phyloP scores from a whole-genome alignment of 2,329 filamentous ascomycete species.

The Clarireedia homoeocarpa region DNA sequence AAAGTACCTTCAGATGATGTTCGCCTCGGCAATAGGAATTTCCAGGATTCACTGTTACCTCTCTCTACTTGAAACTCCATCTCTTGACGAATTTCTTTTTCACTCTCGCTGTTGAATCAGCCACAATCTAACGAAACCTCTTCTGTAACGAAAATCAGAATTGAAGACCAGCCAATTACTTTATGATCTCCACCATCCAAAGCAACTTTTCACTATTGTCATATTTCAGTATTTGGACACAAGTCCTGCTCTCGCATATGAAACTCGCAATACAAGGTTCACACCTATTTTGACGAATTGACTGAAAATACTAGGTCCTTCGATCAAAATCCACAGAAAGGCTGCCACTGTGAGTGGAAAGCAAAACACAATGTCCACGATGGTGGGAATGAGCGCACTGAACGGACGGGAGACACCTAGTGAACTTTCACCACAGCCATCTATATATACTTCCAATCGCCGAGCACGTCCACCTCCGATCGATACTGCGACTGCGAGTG shows the following conservation, averaged over 20 bases:
- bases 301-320: neutral
- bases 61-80: neutral
- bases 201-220: too few species aligned
- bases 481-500: constrained; percentile 10
- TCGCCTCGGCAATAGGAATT: neutral
- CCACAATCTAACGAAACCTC: neutral
- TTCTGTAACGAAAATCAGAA: neutral
- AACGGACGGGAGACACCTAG: neutral
- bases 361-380: neutral
- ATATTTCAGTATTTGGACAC: too few species aligned
- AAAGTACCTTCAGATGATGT: constrained; percentile 1
- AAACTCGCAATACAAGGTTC: too few species aligned
- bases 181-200: too few species aligned
- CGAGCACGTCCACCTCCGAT: constrained; percentile 23
- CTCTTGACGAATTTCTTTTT: neutral
- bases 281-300: neutral
- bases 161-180: neutral
- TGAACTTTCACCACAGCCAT: neutral
- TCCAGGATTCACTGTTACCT: neutral
- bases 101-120: neutral
- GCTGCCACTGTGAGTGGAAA: too few species aligned
- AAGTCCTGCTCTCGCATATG: too few species aligned
- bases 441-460: constrained; percentile 13
- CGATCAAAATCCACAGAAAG: too few species aligned
- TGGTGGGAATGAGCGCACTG: neutral